Conservation (phyloP, 2,329 filamentous ascomycete genomes). For the Knoxdaviesia proteae region DNA sequence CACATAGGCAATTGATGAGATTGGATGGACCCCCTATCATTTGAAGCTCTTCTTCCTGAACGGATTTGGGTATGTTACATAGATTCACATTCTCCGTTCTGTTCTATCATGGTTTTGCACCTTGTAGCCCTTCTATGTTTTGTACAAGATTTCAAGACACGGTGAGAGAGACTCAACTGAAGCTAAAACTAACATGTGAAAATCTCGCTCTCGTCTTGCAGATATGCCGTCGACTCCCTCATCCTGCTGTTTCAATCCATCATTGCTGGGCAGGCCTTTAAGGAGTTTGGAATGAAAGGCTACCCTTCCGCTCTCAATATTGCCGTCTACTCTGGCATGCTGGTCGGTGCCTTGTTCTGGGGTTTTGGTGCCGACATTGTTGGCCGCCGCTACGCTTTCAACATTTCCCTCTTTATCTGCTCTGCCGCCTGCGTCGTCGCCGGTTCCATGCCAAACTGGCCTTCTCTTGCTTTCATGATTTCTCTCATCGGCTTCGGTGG, state of each 20-base stretch:
- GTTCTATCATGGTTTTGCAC: too few relatives aligned
- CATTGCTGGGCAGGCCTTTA: conserved; percentile 33
- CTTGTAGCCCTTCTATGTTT: too few relatives aligned
- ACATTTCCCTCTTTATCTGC: conserved; percentile 28
- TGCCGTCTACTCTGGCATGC: conserved; percentile 35
- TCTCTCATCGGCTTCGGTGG: conserved; percentile 26
- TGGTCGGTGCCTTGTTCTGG: conserved; percentile 43
- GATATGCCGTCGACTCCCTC: conserved; percentile 26
- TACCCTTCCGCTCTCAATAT: conserved; percentile 38
- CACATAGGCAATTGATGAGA: conserved; percentile 30
- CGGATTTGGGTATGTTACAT: conserved; percentile 26
- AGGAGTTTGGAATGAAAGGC: conserved; percentile 33
- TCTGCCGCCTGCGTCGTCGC: conserved; percentile 37
- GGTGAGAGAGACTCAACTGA: not conserved
- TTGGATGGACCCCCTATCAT: conserved; percentile 38
- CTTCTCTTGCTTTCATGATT: conserved; percentile 41
- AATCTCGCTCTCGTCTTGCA: conserved; percentile 6
- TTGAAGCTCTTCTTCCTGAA: conserved; percentile 40
- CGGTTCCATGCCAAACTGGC: conserved; percentile 46
- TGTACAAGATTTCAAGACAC: too few relatives aligned
- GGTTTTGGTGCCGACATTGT: conserved; percentile 46
- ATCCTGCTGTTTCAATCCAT: conserved; percentile 37
- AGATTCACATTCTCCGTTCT: too few relatives aligned
- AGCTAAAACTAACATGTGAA: conserved; percentile 6
- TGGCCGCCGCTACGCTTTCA: conserved; percentile 48